These are phyloP conservation scores for Neurospora sp. DNA, from an alignment of 495 filamentous ascomycete genomes.

Conservation along the genomic window DNA sequence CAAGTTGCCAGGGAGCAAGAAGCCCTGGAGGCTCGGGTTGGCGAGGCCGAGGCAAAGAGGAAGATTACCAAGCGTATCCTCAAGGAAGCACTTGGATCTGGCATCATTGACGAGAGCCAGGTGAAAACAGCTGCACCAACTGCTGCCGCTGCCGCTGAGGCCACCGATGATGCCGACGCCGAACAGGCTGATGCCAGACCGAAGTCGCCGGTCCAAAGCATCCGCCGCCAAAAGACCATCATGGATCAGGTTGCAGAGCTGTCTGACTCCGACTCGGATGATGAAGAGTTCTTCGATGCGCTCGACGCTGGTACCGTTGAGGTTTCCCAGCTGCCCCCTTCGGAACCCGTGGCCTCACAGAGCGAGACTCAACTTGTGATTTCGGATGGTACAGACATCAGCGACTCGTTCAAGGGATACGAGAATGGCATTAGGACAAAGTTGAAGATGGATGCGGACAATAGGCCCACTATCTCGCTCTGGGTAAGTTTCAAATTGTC, in stretches of 20 bases:
- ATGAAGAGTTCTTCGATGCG: constrained; percentile 96
- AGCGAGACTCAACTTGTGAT: constrained; percentile 30
- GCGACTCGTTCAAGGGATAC: constrained; percentile 75
- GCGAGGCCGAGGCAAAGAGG: constrained; percentile 82
- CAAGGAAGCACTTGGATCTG: constrained; percentile 69
- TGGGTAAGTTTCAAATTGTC: constrained; percentile 56
- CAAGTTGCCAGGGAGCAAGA: constrained; percentile 88
- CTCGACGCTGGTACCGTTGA: constrained; percentile 88
- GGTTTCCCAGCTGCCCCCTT: constrained; percentile 46
- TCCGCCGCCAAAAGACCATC: constrained; percentile 45
- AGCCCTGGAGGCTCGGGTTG: constrained; percentile 73
- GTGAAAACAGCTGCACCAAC: constrained; percentile 27
- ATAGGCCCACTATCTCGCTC: constrained; percentile 86
- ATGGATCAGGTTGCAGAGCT: constrained; percentile 53
- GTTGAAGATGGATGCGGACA: constrained; percentile 83
- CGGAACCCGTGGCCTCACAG: constrained; percentile 32
- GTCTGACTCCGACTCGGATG: constrained; percentile 70
- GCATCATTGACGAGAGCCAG: constrained; percentile 33
- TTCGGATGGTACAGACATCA: constrained; percentile 49
- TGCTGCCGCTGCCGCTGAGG: constrained; percentile 13
- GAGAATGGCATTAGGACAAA: constrained; percentile 70
- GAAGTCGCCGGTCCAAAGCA: constrained; percentile 35
- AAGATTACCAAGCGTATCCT: constrained; percentile 83
- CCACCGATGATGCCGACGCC: constrained; percentile 21
- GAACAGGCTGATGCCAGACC: constrained; percentile 23